Base-by-base conservation (phyloP, 2,329 filamentous ascomycete species). In the Sarocladium oryzae region DNA sequence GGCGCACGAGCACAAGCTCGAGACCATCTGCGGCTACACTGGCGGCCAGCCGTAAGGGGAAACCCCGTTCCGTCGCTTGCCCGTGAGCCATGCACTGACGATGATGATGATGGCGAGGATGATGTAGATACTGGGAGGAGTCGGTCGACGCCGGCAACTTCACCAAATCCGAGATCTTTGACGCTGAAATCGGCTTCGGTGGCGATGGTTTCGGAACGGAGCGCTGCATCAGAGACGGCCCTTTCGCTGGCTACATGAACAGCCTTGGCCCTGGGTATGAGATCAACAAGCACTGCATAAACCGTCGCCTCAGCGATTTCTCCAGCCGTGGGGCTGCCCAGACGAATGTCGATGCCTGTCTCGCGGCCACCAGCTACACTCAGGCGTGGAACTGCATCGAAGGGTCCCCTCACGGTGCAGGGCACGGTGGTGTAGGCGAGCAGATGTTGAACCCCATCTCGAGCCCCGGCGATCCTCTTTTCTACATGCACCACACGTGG, bases 401-500 rank as follows among this genome's bases (percentile, higher is more conserved):
- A n/a, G 43, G 43, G 13, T 33, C 24, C 15, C 43, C 43, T 33
- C 43, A 48, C 18, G 28, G 26, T 23, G 43, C 43, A 8, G 43
- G 43, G 10, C 43, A 48, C 43, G 43, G 43, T 20, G 43, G 43
- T 23, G 43, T 48, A 3, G 43, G 43, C 43, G 43, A 48, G 18
- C 26, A 48, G 43, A 48, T 48, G 43, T 8, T 48, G 43, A 48
- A 48, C 18, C 43, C 43, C 26, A 48, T 48, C 26, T 48, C 43
- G 8, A 48, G 43, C n/a, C 43, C 43, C n/a, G 43, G 43, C 20
- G 43, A 48, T 21, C 43, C 43, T 6, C 28, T 48, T n/a, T 48
- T 48, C 43, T 48, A 48, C 16, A 48, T 48, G 43, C 43, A 48
- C 43, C 43, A 48, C 43, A 48, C 43, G 4, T 48, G 43, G 43